Conservation (phyloP, 208 protist genomes). For the Phytomonas francai region DNA sequence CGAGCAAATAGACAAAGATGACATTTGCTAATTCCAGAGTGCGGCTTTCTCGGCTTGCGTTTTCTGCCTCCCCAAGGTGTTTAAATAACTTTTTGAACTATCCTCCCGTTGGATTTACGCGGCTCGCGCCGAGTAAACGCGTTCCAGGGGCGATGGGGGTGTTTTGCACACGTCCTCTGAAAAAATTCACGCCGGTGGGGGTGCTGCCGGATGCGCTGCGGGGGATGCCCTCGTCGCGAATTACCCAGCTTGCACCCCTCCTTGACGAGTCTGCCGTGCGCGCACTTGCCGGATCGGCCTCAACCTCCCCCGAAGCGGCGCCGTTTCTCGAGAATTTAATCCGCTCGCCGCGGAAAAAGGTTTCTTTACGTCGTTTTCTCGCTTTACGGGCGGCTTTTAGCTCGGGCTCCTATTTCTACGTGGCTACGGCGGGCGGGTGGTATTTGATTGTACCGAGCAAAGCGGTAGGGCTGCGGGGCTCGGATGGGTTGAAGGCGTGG, state of each 20-base stretch:
- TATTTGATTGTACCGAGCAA: constrained; percentile 52
- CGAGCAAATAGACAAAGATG: neutral
- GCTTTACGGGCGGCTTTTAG: constrained; percentile 65
- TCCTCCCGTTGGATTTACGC: constrained; percentile 20
- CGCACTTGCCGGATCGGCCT: constrained; percentile 13
- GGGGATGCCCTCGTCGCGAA: neutral
- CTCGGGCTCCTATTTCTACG: constrained; percentile 35
- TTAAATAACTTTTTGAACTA: neutral
- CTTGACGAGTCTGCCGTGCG: neutral
- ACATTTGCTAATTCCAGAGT: constrained; percentile 2
- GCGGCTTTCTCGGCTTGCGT: neutral
- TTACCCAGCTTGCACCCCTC: neutral
- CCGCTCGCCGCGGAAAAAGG: constrained; percentile 24
- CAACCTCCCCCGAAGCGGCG: neutral
- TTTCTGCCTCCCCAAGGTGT: constrained; percentile 1
- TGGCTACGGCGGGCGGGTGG: constrained; percentile 47
- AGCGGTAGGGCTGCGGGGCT: constrained; percentile 28
- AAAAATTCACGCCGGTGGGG: constrained; percentile 74
- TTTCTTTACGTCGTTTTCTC: constrained; percentile 66
- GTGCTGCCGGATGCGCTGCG: constrained; percentile 22
- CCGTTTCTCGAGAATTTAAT: constrained; percentile 57
- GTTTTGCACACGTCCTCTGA: constrained; percentile 37
- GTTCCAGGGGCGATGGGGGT: constrained; percentile 46
- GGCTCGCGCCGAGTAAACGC: constrained; percentile 37
- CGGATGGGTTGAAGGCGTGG: constrained; percentile 37